Percentiles rank a stretch among this genome's conserved stretches.
phyloP scores from a whole-genome alignment of 352 stramenopile species.

The Pythium brassicae region DNA sequence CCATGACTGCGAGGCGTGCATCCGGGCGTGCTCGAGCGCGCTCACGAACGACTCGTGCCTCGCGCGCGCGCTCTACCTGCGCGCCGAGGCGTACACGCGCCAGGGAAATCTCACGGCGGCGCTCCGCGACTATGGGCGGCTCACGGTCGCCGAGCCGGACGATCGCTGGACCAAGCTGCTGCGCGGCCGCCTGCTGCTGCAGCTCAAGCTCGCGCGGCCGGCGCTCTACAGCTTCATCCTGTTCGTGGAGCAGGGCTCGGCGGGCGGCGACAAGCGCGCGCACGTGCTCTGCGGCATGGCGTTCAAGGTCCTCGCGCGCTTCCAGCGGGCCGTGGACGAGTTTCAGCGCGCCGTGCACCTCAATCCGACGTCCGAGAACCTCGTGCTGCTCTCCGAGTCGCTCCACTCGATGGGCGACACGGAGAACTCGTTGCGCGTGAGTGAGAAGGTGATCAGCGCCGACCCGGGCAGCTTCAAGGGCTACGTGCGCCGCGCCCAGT shows the following conservation, averaged over 20 bases:
- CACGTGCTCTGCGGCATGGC: conserved; percentile 56
- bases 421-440: conserved; percentile 70
- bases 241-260: conserved; percentile 49
- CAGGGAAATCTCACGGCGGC: conserved; percentile 53
- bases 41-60: conserved; percentile 62
- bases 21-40: conserved; percentile 58
- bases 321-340: conserved; percentile 53
- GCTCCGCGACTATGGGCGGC: conserved; percentile 54
- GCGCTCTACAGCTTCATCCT: conserved; percentile 73
- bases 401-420: conserved; percentile 78
- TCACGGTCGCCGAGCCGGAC: conserved; percentile 54
- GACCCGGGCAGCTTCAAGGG: conserved; percentile 58
- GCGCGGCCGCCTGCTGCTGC: conserved; percentile 49
- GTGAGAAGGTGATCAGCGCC: conserved; percentile 58
- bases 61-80: conserved; percentile 55
- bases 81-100: conserved; percentile 55
- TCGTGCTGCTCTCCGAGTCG: conserved; percentile 75
- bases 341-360: conserved; percentile 59
- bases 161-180: conserved; percentile 63
- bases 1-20: conserved; percentile 63
- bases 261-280: conserved; percentile 30
- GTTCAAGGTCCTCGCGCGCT: conserved; percentile 68
- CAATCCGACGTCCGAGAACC: conserved; percentile 64
- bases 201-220: conserved; percentile 48
- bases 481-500: conserved; percentile 61